Conservation (phyloP, 768 basidiomycete genomes). For the Melanogaster broomeanus region DNA sequence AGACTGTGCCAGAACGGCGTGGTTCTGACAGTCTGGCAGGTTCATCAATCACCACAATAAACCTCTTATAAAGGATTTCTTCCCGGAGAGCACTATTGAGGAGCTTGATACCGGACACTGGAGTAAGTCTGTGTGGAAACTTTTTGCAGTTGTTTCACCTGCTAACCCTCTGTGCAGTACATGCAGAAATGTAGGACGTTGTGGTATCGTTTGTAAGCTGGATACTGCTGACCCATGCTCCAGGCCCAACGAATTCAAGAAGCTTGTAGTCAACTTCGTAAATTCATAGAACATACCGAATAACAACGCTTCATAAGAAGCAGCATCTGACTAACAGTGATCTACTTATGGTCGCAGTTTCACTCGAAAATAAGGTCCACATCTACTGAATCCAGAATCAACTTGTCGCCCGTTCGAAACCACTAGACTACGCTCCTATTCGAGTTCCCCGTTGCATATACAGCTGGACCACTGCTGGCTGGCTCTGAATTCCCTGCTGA, state of each 20-base stretch:
- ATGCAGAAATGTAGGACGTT: slow-evolving; percentile 64
- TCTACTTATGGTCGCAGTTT: background rate
- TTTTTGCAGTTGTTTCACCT: background rate
- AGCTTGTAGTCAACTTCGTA: slow-evolving; percentile 33
- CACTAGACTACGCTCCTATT: background rate
- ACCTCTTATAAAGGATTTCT: slow-evolving; percentile 62
- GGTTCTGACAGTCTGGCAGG: slow-evolving; percentile 35
- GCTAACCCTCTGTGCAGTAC: slow-evolving; percentile 49
- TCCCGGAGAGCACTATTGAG: slow-evolving; percentile 67
- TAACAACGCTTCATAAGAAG: background rate
- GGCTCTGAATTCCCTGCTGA: slow-evolving; percentile 6
- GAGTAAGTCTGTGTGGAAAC: slow-evolving; percentile 50
- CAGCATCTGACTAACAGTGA: background rate
- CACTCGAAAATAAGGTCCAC: background rate
- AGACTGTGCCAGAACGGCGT: background rate
- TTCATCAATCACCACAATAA: slow-evolving; percentile 78
- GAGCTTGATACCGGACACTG: slow-evolving; percentile 81
- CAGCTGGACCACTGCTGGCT: background rate
- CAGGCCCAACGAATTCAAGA: slow-evolving; percentile 60
- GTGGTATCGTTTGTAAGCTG: background rate
- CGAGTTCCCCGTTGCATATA: background rate
- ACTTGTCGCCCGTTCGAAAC: background rate
- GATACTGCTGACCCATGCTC: background rate
- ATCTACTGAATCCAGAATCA: background rate
- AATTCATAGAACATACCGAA: slow-evolving; percentile 13